Evolutionary conservation across 1,139 yeast species (phyloP), one percentile per base, ranked within the genome.

Genomic region (Taphrina betulina): DNA sequence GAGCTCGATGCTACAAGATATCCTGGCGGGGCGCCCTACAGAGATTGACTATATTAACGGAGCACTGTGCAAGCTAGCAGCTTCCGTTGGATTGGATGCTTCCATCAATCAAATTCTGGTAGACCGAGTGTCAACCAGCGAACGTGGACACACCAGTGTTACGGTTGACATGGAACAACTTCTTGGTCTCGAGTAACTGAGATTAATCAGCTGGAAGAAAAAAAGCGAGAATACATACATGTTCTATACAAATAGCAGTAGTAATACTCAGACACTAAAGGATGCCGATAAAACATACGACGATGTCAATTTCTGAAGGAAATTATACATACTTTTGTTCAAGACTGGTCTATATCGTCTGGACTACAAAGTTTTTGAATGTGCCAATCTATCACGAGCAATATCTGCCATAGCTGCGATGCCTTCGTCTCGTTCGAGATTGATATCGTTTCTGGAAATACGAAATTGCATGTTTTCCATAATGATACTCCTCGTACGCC

Each of bases 1-100:
- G 53, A 81, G 94, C 5, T 86, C 95, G 1, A 92, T 90, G 97
- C 77, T 95, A 64, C 88, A 85, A 62, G 97, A 90, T 64, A 76
- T 85, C 1, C 68, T 79, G 44, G 73, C 76, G 61, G 72, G 80
- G 54, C 75, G 81, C 3, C 75, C 73, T 23, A 84, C 95, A 0
- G 98, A 90, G 66, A 78, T 90, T 28, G 84, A 83, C 59, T 84
- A 78, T 68, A 82, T 90, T 59, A 90, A 88, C 66, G 95, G 95
- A 2, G 82, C 79, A 65, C 74, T 89, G 14, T 78, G 75, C 3
- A 67, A 64, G 12, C 69, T 82, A 58, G 95, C 85, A 0, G 62
- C 66, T 20, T 68, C 71, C 51, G 72, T 74, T 60, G 66, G 69
- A 1, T 61, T 75, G 1, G 63, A 71, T 1, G 74, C 82, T 1